Conservation (phyloP, 192 early-diverging fungal species). For the Allomyces macrogynus region DNA sequence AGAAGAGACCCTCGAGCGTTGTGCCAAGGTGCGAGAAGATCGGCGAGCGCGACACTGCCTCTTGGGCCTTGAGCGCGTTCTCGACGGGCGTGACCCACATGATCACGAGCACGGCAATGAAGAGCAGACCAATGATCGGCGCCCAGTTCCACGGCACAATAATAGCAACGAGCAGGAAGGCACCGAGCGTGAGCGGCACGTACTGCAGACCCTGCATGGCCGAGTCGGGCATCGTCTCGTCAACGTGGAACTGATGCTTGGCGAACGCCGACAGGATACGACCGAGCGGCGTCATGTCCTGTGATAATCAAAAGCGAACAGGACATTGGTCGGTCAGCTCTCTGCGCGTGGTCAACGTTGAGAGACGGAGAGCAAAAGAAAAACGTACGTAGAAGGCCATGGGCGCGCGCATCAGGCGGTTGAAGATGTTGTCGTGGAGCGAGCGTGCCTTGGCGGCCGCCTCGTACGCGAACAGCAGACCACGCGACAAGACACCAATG, state of each 20-base stretch:
- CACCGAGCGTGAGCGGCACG: conserved; percentile 25
- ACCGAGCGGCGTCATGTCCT: conserved; percentile 32
- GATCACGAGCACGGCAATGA: conserved; percentile 20
- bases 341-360: too few relatives aligned
- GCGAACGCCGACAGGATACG: conserved; percentile 30
- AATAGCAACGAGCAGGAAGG: conserved; percentile 31
- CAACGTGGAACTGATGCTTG: conserved; percentile 27
- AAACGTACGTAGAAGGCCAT: too few relatives aligned
- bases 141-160: conserved; percentile 43
- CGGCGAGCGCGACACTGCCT: conserved; percentile 43
- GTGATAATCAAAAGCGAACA: too few relatives aligned
- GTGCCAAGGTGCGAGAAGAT: conserved; percentile 52
- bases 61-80: conserved; percentile 30
- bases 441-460: conserved; percentile 28
- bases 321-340: too few relatives aligned
- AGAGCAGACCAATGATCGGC: conserved; percentile 19
- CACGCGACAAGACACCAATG: conserved; percentile 28
- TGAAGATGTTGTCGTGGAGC: conserved; percentile 28
- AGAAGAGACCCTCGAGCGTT: conserved; percentile 47
- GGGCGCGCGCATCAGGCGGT: neutral
- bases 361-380: too few relatives aligned
- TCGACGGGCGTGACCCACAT: conserved; percentile 20
- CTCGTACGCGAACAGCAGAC: conserved; percentile 25
- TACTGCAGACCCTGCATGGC: conserved; percentile 29
- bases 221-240: conserved; percentile 28